Percentiles rank a stretch among this genome's conserved stretches.
Evolutionary conservation across 2,329 filamentous ascomycete species (phyloP).

Genomic region (Fusarium sp.): DNA sequence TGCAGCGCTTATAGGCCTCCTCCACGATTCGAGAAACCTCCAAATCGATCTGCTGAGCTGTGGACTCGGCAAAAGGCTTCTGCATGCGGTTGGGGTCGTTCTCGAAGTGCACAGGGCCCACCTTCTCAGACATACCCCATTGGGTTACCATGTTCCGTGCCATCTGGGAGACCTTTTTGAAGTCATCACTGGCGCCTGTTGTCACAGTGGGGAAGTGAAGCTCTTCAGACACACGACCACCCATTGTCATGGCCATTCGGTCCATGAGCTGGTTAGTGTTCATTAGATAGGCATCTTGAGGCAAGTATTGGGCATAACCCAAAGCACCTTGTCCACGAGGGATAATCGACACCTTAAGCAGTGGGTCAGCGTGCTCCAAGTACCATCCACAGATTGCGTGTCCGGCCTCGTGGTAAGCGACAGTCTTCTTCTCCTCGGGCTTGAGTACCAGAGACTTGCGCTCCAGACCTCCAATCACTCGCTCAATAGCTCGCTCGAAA

Average conservation of each 20-base stretch:
- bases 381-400: constrained; percentile 99
- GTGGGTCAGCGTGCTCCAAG: constrained; percentile 93
- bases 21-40: constrained; percentile 94
- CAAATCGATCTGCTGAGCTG: constrained; percentile 88
- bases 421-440: constrained; percentile 93
- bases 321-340: constrained; percentile 93
- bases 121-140: constrained; percentile 96
- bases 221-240: constrained; percentile 94
- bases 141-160: constrained; percentile 99
- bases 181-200: constrained; percentile 93
- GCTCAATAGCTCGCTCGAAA: constrained; percentile 97
- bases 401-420: constrained; percentile 97
- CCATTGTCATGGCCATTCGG: constrained; percentile 99
- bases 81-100: constrained; percentile 83
- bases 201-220: constrained; percentile 97
- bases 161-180: constrained; percentile 97
- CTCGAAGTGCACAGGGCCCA: constrained; percentile 92
- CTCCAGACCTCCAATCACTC: constrained; percentile 94
- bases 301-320: constrained; percentile 98
- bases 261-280: constrained; percentile 96
- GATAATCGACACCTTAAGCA: constrained; percentile 98
- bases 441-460: constrained; percentile 96
- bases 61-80: constrained; percentile 96
- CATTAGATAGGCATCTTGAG: constrained; percentile 94
- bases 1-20: constrained; percentile 91